Percentiles rank a stretch among this genome's conserved stretches.
phyloP scores from a whole-genome alignment of 129 eudicot genomes.

The Pittosporum tobira region DNA sequence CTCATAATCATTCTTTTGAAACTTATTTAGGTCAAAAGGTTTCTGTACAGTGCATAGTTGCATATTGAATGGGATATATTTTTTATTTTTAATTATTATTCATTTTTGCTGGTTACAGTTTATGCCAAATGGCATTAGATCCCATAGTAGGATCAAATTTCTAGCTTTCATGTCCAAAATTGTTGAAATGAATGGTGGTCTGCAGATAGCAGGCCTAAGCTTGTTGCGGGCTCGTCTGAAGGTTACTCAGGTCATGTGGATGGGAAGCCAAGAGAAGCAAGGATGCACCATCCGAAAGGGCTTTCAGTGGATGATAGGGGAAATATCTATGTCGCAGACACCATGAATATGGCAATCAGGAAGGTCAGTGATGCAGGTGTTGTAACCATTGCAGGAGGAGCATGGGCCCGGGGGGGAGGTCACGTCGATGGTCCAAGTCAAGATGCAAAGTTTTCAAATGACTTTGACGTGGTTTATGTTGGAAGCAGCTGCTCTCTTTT shows the following conservation, averaged over 20 bases:
- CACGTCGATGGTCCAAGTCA: conserved; percentile 91
- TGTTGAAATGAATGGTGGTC: conserved; percentile 10
- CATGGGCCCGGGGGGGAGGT: conserved; percentile 52
- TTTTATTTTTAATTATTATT: no score
- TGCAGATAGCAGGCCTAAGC: conserved; percentile 81
- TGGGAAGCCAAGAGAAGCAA: conserved; percentile 82
- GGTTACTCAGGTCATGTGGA: conserved; percentile 87
- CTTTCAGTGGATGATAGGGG: conserved; percentile 70
- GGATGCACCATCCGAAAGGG: conserved; percentile 84
- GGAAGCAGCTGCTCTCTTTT: conserved; percentile 74
- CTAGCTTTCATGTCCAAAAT: neutral
- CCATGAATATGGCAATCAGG: conserved; percentile 86
- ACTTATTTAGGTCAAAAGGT: no score
- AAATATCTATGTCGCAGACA: conserved; percentile 85
- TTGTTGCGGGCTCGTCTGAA: conserved; percentile 79
- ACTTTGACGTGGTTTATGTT: conserved; percentile 69
- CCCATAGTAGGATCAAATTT: neutral
- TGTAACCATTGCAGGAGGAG: conserved; percentile 95
- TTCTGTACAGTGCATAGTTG: no score
- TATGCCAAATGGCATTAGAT: neutral
- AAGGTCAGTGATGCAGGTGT: conserved; percentile 86
- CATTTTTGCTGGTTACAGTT: no score
- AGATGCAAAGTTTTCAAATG: conserved; percentile 79
- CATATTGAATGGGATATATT: no score
- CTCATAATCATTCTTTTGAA: no score